phyloP scores from a whole-genome alignment of 2,329 filamentous ascomycete species.

The Tricladium varicosporioides region DNA sequence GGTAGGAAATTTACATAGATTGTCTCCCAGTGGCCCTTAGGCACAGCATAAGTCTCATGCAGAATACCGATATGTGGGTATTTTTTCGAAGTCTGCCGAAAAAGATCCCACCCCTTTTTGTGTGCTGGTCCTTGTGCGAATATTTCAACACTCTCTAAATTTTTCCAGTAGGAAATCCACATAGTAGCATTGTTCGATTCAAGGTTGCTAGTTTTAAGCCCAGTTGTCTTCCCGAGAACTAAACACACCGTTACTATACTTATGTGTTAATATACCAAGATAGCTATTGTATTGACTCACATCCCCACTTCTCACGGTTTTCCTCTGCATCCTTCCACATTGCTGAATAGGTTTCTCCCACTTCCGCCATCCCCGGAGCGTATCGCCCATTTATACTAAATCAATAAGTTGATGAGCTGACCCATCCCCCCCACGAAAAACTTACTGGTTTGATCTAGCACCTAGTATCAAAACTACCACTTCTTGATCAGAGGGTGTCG shows the following conservation, averaged over 20 bases:
- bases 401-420: not conserved
- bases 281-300: not conserved
- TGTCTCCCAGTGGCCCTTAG: slow-evolving; percentile 2
- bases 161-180: slow-evolving; percentile 5
- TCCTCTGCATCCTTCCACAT: slow-evolving; percentile 1
- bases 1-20: slow-evolving; percentile 3
- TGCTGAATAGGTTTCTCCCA: not conserved
- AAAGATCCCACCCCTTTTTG: slow-evolving; percentile 1
- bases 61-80: slow-evolving; percentile 2
- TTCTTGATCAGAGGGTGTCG: slow-evolving; percentile 2
- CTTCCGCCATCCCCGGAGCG: slow-evolving; percentile 4
- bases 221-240: slow-evolving; percentile 7
- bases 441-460: slow-evolving; percentile 3
- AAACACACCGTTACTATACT: not conserved
- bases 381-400: slow-evolving; percentile 1
- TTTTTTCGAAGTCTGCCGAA: not conserved
- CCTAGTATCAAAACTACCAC: slow-evolving; percentile 3
- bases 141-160: not conserved
- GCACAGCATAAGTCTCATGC: slow-evolving; percentile 7
- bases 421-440: not conserved
- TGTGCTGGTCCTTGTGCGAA: slow-evolving; percentile 1
- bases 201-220: not conserved
- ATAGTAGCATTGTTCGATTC: slow-evolving; percentile 1
- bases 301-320: slow-evolving; percentile 5
- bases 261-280: not conserved